Percentiles rank a stretch among this genome's conserved stretches.
Conservation (phyloP, 2,329 filamentous ascomycete genomes). For the Aspergillus nomiae region DNA sequence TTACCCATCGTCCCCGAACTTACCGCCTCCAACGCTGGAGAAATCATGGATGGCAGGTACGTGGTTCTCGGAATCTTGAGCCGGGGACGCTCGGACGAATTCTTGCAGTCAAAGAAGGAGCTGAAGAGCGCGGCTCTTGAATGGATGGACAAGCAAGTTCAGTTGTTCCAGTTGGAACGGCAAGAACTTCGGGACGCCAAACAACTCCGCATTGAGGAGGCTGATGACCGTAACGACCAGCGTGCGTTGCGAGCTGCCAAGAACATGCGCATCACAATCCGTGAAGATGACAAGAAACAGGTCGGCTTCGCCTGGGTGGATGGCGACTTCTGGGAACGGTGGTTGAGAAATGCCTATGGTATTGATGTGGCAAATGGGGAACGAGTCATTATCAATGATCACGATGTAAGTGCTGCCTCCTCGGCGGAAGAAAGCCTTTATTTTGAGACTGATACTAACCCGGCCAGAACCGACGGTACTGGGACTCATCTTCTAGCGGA, state of each 20-base stretch:
- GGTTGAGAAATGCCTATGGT: constrained; percentile 93
- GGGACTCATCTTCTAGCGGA: constrained; percentile 87
- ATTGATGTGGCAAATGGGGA: constrained; percentile 85
- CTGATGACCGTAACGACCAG: constrained; percentile 88
- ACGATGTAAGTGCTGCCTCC: constrained; percentile 70
- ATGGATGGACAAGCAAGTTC: constrained; percentile 96
- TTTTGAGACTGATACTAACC: constrained; percentile 28
- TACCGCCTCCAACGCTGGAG: constrained; percentile 83
- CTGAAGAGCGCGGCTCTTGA: constrained; percentile 94
- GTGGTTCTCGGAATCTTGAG: constrained; percentile 92
- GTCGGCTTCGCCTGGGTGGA: constrained; percentile 98
- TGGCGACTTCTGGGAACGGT: constrained; percentile 94
- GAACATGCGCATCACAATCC: constrained; percentile 87
- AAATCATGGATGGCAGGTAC: constrained; percentile 92
- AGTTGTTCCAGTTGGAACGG: constrained; percentile 87
- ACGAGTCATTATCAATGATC: constrained; percentile 92
- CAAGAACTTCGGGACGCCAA: constrained; percentile 94
- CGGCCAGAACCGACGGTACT: constrained; percentile 81
- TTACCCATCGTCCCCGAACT: constrained; percentile 93
- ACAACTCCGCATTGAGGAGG: constrained; percentile 93
- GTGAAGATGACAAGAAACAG: constrained; percentile 81
- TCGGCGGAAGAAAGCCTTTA: not conserved
- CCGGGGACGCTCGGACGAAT: constrained; percentile 76
- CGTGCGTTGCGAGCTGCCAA: constrained; percentile 84
- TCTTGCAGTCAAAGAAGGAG: constrained; percentile 76